Evolutionary conservation across 257 asterid genomes (phyloP).

Genomic region (Vinca minor): DNA sequence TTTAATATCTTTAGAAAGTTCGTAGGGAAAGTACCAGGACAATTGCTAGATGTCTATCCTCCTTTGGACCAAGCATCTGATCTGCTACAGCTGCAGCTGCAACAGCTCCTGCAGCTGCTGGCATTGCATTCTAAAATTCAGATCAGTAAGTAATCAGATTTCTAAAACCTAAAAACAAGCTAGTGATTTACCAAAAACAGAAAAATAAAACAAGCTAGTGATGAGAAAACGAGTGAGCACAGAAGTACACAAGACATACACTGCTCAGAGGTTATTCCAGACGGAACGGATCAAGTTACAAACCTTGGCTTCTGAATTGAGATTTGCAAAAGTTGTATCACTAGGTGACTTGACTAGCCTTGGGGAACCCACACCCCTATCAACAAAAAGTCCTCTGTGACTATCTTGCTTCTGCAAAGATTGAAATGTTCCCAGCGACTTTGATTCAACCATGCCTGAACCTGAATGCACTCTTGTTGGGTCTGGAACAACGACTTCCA

Average conservation of each 20-base stretch:
- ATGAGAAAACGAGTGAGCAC: too few relatives aligned
- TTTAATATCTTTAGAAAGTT: slow-evolving; percentile 6
- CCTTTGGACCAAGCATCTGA: slow-evolving; percentile 99
- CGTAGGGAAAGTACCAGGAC: slow-evolving; percentile 56
- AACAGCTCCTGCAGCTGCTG: slow-evolving; percentile 99
- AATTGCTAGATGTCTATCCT: slow-evolving; percentile 90
- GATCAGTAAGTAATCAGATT: slow-evolving; percentile 28
- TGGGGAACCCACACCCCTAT: slow-evolving; percentile 98
- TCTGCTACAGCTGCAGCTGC: slow-evolving; percentile 99
- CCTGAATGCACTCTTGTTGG: slow-evolving; percentile 34
- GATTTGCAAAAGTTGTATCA: slow-evolving; percentile 49
- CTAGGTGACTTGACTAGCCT: slow-evolving; percentile 74
- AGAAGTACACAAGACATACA: not conserved
- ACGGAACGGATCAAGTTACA: slow-evolving; percentile 14
- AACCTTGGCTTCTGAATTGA: slow-evolving; percentile 69
- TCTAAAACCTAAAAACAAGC: slow-evolving; percentile 2
- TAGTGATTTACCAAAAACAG: too few relatives aligned
- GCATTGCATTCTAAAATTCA: slow-evolving; percentile 66
- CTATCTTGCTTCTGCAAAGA: slow-evolving; percentile 75
- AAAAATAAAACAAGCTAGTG: not conserved
- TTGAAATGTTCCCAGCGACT: slow-evolving; percentile 57
- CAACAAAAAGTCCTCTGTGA: slow-evolving; percentile 83
- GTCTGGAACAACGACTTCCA: slow-evolving; percentile 60
- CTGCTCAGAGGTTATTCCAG: not conserved
- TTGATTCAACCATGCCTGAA: slow-evolving; percentile 55